Evolutionary conservation across 768 basidiomycete genomes (phyloP), one percentile per base, ranked within the genome.

Genomic region (Pleurotus cornucopiae): DNA sequence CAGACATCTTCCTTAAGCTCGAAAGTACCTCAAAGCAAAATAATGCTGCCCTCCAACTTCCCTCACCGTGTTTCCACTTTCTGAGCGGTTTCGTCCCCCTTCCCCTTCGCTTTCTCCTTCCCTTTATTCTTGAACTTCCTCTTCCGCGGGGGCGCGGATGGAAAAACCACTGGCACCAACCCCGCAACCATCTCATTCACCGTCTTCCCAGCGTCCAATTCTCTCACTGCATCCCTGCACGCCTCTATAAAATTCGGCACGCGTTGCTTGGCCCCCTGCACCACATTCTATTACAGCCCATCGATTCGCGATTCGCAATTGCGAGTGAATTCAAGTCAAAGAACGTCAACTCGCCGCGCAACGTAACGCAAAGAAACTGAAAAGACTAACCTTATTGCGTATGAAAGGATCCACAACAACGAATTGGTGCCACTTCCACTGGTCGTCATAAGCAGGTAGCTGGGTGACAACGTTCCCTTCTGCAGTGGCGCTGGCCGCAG

Each of bases 321-420:
- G 21, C 38, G 11, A 37, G 6, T 34, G 20, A n/a, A 26, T 18
- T 5, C 30, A 49, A 30, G 23, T 23, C 46, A 37, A 34, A 49
- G 11, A 26, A 30, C n/a, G 16, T 49, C 26, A 49, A 49, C 38
- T 34, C 7, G 30, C 30, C 5, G 38, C 23, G 38, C 14, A 34
- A 34, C 26, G 30, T 34, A 26, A 18, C 11, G 48, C 30, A 49
- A 49, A n/a, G 13, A 14, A 34, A 25, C 39, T 45, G 38, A 21
- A 25, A 25, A n/a, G 18, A 52, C 57, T 39, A 47, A 75, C 77
- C 71, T 73, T 76, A 34, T 57, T 63, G 16, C 57, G 62, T 46
- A 76, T 67, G 61, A 79, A 79, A 0, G 77, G 77, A 61, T 77
- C 77, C 21, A 66, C 64, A 41, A 77, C 69, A 55, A 63, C 66